Conservation (phyloP, 2,329 filamentous ascomycete species). For the Dryadomyces quercus-mongolicae region DNA sequence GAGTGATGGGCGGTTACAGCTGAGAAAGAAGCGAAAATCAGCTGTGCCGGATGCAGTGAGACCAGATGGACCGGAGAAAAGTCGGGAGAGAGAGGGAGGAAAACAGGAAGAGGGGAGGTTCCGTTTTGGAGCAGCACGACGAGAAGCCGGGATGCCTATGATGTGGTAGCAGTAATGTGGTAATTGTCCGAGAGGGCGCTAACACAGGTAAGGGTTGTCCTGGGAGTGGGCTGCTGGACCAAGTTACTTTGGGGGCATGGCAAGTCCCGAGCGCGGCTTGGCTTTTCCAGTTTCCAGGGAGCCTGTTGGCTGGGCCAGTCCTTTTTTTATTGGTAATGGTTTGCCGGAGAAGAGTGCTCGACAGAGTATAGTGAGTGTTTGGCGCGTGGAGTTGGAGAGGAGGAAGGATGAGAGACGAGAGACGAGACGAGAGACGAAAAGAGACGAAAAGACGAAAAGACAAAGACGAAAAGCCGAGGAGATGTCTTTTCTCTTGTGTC, state of each 20-base stretch:
- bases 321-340: background rate
- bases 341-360: background rate
- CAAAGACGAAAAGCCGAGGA: background rate
- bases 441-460: background rate
- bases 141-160: background rate
- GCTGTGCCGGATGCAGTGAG: background rate
- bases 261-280: background rate
- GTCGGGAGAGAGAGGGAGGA: background rate
- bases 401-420: background rate
- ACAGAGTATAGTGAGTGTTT: background rate
- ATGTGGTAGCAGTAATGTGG: background rate
- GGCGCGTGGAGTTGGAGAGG: too few relatives aligned
- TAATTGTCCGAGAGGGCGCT: conserved; percentile 8
- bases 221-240: background rate
- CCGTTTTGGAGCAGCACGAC: background rate
- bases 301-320: background rate
- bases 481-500: background rate
- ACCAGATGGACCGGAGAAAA: background rate
- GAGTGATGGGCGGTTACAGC: background rate
- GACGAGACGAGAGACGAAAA: background rate
- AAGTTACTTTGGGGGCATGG: background rate
- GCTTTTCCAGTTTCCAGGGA: background rate
- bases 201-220: conserved; percentile 2
- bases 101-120: background rate
- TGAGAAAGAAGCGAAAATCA: background rate